Percentiles rank a stretch among this genome's conserved stretches.
Conservation (phyloP, 139 green algal species). For the Protoeuglena noctilucae region DNA sequence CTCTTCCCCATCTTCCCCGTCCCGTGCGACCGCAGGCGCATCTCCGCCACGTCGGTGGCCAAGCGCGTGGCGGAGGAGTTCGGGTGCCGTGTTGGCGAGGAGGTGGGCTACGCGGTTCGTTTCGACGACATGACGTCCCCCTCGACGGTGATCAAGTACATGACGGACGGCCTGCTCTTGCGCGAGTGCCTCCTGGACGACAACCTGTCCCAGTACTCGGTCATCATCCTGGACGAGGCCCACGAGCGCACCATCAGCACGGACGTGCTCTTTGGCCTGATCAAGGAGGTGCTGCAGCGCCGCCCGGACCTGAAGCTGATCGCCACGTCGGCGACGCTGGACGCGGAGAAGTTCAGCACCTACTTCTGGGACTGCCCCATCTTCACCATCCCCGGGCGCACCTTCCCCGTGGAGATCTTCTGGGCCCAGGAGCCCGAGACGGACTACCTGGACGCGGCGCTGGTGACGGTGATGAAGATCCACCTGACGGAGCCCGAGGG, state of each 20-base stretch:
- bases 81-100: slow-evolving; percentile 60
- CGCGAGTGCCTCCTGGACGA: slow-evolving; percentile 80
- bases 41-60: slow-evolving; percentile 89
- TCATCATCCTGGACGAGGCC: slow-evolving; percentile 93
- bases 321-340: slow-evolving; percentile 82
- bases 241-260: slow-evolving; percentile 96
- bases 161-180: slow-evolving; percentile 94
- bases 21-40: too few relatives aligned
- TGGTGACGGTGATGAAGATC: slow-evolving; percentile 94
- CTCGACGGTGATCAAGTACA: slow-evolving; percentile 92
- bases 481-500: slow-evolving; percentile 61
- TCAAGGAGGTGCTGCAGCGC: slow-evolving; percentile 53
- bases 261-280: slow-evolving; percentile 94
- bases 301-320: slow-evolving; percentile 46
- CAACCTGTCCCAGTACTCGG: slow-evolving; percentile 46
- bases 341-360: slow-evolving; percentile 83
- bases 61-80: slow-evolving; percentile 93
- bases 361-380: slow-evolving; percentile 93
- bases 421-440: slow-evolving; percentile 61
- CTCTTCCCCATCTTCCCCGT: too few relatives aligned
- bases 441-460: slow-evolving; percentile 87
- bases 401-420: slow-evolving; percentile 63
- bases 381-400: slow-evolving; percentile 73
- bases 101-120: slow-evolving; percentile 93
- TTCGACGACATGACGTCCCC: slow-evolving; percentile 87